Base-by-base conservation (phyloP, 2,329 filamentous ascomycete genomes). In the Cercospora sp. region DNA sequence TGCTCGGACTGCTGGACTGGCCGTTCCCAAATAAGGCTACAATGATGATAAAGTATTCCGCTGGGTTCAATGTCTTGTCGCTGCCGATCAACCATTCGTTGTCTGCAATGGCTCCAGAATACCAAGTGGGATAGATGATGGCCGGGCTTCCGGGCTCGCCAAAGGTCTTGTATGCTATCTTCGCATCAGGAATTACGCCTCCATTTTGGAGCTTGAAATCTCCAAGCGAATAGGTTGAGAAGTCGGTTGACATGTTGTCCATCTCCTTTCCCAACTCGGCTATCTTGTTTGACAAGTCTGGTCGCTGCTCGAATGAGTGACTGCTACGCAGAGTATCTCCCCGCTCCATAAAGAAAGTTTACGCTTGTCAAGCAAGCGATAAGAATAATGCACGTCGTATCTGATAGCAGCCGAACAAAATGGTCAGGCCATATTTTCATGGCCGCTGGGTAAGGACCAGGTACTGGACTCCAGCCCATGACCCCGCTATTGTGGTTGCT, bases 51-150 rank as follows among this genome's bases (percentile, higher is more conserved):
- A 87, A 91, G 79, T 89, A 90, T 58, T 87, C 84, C 13, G 82
- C 80, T 0, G 91, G 90, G 69, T 85, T 85, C 53, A 94, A 82
- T 0, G 88, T 85, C 76, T 88, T 91, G 72, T 87, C 84, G 5
- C 85, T 78, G 12, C 90, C 89, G 51, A 92, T 84, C 10, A 94
- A 85, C 91, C 91, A 93, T 76, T 90, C 84, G 68, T 94, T 94
- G 74, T 91, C 89, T 2, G 84, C 81, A 69, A 94, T 91, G 2
- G 84, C 72, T 68, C 89, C 89, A 18, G 87, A 89, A 77, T 89
- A 94, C 91, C 91, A 94, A 2, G 88, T 89, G 2, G 91, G 91
- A 75, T 94, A 94, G 69, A 94, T 85, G 67, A 94, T 86, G 2
- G 88, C 88, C 7, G 91, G 90, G 5, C 81, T 82, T 0, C 81